phyloP scores from a whole-genome alignment of 768 basidiomycete species.

The Kondoa subrosea region DNA sequence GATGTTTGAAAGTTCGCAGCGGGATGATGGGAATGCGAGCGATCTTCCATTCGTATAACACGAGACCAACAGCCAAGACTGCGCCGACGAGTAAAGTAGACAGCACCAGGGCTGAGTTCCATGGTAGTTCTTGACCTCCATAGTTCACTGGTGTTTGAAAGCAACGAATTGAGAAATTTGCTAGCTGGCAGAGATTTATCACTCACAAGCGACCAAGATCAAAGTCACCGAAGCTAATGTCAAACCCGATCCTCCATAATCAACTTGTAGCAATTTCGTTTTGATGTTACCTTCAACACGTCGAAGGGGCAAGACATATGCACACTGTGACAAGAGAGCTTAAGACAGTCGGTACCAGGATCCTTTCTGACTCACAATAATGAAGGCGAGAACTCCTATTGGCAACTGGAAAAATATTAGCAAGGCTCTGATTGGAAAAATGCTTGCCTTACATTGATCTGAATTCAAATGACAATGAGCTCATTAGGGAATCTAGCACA shows the following conservation, averaged over 20 bases:
- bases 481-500: too few relatives aligned
- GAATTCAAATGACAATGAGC: neutral
- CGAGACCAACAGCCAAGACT: slow-evolving; percentile 43
- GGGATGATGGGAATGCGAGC: slow-evolving; percentile 55
- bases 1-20: neutral
- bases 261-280: slow-evolving; percentile 7
- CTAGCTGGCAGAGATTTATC: too few relatives aligned
- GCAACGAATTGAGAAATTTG: too few relatives aligned
- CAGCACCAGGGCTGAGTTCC: slow-evolving; percentile 50
- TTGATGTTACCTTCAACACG: slow-evolving; percentile 19
- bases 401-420: neutral
- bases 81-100: slow-evolving; percentile 44
- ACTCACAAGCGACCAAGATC: slow-evolving; percentile 44
- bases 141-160: slow-evolving; percentile 59
- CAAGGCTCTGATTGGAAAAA: neutral
- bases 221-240: neutral
- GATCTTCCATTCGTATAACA: slow-evolving; percentile 56
- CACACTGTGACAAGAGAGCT: too few relatives aligned
- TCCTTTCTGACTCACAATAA: slow-evolving; percentile 21
- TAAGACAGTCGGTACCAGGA: too few relatives aligned
- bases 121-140: slow-evolving; percentile 57
- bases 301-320: too few relatives aligned
- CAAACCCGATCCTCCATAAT: slow-evolving; percentile 1
- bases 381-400: slow-evolving; percentile 21
- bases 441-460: neutral